Conservation (phyloP, 257 asterid species). For the Solanum appendiculatum region DNA sequence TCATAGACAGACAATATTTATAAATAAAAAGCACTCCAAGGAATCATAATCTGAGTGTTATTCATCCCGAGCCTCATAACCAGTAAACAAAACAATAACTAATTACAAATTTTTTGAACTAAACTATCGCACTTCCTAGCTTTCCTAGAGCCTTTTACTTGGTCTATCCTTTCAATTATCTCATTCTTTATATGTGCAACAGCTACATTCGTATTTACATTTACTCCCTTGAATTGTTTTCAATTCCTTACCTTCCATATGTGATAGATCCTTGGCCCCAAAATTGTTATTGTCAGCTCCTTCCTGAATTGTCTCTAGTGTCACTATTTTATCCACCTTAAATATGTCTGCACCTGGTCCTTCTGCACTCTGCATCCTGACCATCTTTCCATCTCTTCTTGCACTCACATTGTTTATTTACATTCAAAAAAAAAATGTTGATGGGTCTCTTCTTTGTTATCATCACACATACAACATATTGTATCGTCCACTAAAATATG, state of each 20-base stretch:
- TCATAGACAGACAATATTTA: neutral
- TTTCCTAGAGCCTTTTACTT: neutral
- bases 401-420: neutral
- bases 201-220: too few species aligned
- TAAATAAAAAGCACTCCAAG: neutral
- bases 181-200: neutral
- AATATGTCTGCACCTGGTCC: rapidly evolving
- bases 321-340: neutral
- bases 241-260: neutral
- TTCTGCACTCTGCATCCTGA: neutral
- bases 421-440: too few species aligned
- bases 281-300: neutral
- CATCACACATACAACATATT: too few species aligned
- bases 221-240: neutral
- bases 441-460: too few species aligned
- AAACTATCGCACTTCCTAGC: neutral
- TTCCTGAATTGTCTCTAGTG: neutral
- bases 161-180: neutral
- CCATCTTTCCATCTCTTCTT: neutral
- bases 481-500: too few species aligned
- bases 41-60: too few species aligned
- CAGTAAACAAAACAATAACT: neutral
- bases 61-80: neutral
- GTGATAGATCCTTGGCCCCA: rapidly evolving
- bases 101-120: neutral